phyloP scores from a whole-genome alignment of 495 filamentous ascomycete species.

The Baudoinia panamericana region DNA sequence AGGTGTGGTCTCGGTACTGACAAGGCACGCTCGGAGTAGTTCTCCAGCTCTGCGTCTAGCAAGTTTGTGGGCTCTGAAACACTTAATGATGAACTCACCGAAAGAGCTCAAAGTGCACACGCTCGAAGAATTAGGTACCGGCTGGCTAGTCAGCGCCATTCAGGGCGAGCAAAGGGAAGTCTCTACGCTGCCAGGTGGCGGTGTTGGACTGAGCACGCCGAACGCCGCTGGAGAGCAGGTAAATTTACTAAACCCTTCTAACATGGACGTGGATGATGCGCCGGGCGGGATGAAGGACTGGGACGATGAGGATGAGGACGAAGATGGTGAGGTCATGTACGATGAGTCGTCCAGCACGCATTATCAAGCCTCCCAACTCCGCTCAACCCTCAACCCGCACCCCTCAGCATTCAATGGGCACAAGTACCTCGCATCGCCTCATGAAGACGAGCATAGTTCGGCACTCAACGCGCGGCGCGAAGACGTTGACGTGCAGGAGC shows the following conservation, averaged over 20 bases:
- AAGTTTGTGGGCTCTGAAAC: constrained; percentile 86
- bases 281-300: constrained; percentile 21
- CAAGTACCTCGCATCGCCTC: constrained; percentile 37
- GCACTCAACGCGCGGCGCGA: constrained; percentile 53
- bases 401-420: constrained; percentile 5
- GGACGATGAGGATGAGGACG: constrained; percentile 34
- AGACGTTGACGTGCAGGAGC: constrained; percentile 76
- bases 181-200: constrained; percentile 8
- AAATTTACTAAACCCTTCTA: constrained; percentile 48
- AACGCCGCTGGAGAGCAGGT: constrained; percentile 55
- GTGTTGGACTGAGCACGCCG: constrained; percentile 29
- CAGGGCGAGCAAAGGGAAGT: constrained; percentile 33
- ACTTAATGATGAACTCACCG: constrained; percentile 55
- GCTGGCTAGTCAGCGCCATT: constrained; percentile 51
- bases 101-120: constrained; percentile 60
- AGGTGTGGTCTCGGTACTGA: constrained; percentile 65
- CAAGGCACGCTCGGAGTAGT: constrained; percentile 67
- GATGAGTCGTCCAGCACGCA: constrained; percentile 33
- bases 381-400: constrained; percentile 21
- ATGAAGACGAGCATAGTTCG: constrained; percentile 43
- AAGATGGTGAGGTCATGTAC: constrained; percentile 46
- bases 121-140: constrained; percentile 60
- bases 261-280: constrained; percentile 27
- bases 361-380: constrained; percentile 31
- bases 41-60: constrained; percentile 61